phyloP scores from a whole-genome alignment of 2,329 filamentous ascomycete genomes.

The Calonectria multiphialidica region DNA sequence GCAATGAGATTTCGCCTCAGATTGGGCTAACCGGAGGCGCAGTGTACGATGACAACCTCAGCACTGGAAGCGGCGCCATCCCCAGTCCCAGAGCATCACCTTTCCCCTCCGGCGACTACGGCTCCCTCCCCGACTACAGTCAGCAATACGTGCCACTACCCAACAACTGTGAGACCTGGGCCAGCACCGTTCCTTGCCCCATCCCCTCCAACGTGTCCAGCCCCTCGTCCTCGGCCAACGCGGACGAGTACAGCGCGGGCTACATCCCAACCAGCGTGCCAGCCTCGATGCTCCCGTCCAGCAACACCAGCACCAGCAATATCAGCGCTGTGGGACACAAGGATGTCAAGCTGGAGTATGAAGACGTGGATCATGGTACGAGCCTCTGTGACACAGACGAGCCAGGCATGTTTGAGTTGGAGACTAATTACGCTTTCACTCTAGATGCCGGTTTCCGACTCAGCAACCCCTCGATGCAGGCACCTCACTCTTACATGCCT shows the following conservation, averaged over 20 bases:
- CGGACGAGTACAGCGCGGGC: constrained; percentile 58
- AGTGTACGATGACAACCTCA: constrained; percentile 58
- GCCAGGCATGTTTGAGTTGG: constrained; percentile 14
- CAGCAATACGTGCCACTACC: constrained; percentile 53
- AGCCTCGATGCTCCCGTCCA: constrained; percentile 54
- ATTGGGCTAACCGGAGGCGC: constrained; percentile 29
- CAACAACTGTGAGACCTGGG: constrained; percentile 61
- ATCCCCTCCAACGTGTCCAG: constrained; percentile 64
- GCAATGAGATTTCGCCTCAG: background rate
- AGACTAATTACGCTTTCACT: constrained; percentile 46
- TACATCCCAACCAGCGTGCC: constrained; percentile 65
- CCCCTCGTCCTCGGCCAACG: constrained; percentile 61
- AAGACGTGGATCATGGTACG: constrained; percentile 51
- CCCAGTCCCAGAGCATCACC: constrained; percentile 60
- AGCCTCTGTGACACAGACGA: background rate
- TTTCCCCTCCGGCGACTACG: constrained; percentile 60
- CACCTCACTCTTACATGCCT: constrained; percentile 42
- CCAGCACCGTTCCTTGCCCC: constrained; percentile 56
- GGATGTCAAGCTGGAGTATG: constrained; percentile 55
- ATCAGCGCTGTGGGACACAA: constrained; percentile 48
- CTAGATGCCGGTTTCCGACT: constrained; percentile 49
- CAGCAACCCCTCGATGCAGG: constrained; percentile 41
- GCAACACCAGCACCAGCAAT: constrained; percentile 45
- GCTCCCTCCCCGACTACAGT: constrained; percentile 55
- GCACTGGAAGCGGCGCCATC: constrained; percentile 52